These are phyloP conservation scores for Vaccinium corymbosum DNA, from an alignment of 148 eudicot species.

Conservation along the genomic window DNA sequence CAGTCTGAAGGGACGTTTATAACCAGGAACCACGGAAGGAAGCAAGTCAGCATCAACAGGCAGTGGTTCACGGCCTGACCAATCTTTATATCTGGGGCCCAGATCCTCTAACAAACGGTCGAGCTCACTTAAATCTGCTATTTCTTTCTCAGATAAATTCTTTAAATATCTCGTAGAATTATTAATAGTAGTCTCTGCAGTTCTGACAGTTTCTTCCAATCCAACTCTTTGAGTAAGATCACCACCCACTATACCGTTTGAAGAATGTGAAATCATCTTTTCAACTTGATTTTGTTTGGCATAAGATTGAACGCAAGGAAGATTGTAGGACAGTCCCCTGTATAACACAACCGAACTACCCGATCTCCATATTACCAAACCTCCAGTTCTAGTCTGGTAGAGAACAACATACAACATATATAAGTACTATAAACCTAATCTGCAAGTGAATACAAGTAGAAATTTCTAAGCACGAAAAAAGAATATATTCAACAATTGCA, in stretches of 20 bases:
- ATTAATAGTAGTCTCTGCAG: constrained; percentile 21
- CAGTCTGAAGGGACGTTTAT: constrained; percentile 74
- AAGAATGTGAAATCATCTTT: constrained; percentile 14
- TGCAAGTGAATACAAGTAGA: background rate
- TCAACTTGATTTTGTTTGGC: constrained; percentile 33
- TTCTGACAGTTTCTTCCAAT: constrained; percentile 3
- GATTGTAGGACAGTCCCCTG: constrained; percentile 75
- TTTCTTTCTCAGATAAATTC: constrained; percentile 54
- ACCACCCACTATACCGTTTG: constrained; percentile 14
- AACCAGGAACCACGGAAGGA: constrained; percentile 61
- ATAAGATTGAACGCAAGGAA: constrained; percentile 68
- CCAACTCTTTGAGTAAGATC: constrained; percentile 17
- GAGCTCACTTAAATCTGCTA: constrained; percentile 51
- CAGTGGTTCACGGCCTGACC: constrained; percentile 77
- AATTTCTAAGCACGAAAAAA: background rate
- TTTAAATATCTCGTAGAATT: constrained; percentile 23
- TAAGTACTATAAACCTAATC: constrained; percentile 18
- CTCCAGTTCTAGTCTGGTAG: constrained; percentile 84
- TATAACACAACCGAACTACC: constrained; percentile 78
- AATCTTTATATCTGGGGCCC: constrained; percentile 79
- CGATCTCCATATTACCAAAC: constrained; percentile 93
- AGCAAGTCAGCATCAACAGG: constrained; percentile 97
- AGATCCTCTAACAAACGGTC: constrained; percentile 57
- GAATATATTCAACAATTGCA: constrained; percentile 11
- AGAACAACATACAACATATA: constrained; percentile 18